phyloP scores from a whole-genome alignment of 345 rosid genomes.

The Conringia planisiliqua region DNA sequence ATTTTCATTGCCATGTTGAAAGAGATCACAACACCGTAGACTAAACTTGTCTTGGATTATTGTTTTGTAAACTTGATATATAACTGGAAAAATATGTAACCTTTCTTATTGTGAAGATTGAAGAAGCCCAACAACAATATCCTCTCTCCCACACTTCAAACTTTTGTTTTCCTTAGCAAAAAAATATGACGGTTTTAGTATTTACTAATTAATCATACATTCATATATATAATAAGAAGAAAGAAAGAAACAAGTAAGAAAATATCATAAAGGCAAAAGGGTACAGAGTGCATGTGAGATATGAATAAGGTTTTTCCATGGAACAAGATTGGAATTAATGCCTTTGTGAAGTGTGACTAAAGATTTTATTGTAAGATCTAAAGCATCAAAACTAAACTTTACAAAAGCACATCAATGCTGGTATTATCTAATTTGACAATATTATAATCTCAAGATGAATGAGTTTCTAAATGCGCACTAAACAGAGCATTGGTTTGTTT shows the following conservation, averaged over 20 bases:
- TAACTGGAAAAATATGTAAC: background rate
- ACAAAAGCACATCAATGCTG: background rate
- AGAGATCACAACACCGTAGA: slow-evolving; percentile 16
- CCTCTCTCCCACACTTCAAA: slow-evolving; percentile 10
- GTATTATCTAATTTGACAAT: background rate
- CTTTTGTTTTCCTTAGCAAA: background rate
- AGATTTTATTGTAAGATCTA: background rate
- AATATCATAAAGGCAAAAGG: background rate
- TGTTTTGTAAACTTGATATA: slow-evolving; percentile 2
- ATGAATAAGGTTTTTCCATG: slow-evolving; percentile 7
- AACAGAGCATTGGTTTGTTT: background rate
- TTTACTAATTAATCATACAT: background rate
- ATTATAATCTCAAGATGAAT: background rate
- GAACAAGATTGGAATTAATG: slow-evolving; percentile 12
- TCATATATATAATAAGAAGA: background rate
- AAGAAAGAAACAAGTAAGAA: background rate
- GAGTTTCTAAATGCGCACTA: background rate
- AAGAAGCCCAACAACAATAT: slow-evolving; percentile 2
- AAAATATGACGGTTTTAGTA: background rate
- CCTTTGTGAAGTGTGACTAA: background rate
- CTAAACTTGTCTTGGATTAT: background rate
- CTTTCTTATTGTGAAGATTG: slow-evolving; percentile 3
- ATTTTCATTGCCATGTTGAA: slow-evolving; percentile 66
- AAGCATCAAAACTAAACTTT: background rate
- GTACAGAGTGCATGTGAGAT: slow-evolving; percentile 2